Conservation (phyloP, 352 stramenopile genomes). For the Pythium monospermum region DNA sequence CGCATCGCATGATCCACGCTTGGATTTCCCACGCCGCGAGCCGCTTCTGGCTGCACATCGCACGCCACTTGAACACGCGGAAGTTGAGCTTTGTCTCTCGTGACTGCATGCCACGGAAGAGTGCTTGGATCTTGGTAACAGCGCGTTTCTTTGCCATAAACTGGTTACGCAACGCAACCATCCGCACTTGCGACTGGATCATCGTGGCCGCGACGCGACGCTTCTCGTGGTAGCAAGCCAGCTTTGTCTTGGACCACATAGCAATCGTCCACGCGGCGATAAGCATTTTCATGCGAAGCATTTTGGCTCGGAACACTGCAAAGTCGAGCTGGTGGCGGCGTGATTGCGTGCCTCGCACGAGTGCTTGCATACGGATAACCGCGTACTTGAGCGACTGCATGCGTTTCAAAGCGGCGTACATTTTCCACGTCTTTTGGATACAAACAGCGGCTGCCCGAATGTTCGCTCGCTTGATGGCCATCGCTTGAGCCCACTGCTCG, state of each 20-base stretch:
- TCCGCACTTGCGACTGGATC: constrained; percentile 6
- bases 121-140: constrained; percentile 11
- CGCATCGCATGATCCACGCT: constrained; percentile 5
- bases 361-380: constrained; percentile 13
- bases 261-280: constrained; percentile 15
- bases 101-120: constrained; percentile 8
- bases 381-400: neutral
- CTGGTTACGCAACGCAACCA: neutral
- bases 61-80: constrained; percentile 12
- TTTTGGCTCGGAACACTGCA: constrained; percentile 1
- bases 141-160: neutral
- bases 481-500: constrained; percentile 2
- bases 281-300: constrained; percentile 1
- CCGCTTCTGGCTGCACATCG: constrained; percentile 1
- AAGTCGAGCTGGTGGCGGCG: constrained; percentile 3
- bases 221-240: constrained; percentile 1
- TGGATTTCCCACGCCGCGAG: constrained; percentile 17
- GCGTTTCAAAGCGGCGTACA: neutral
- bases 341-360: constrained; percentile 14
- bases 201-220: neutral
- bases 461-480: constrained; percentile 6
- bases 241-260: constrained; percentile 3
- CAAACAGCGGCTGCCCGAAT: constrained; percentile 23
- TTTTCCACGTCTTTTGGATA: constrained; percentile 39
- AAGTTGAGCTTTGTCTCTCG: constrained; percentile 13